Conservation (phyloP, 1,139 yeast genomes). For the Chernovozyma aurita region DNA sequence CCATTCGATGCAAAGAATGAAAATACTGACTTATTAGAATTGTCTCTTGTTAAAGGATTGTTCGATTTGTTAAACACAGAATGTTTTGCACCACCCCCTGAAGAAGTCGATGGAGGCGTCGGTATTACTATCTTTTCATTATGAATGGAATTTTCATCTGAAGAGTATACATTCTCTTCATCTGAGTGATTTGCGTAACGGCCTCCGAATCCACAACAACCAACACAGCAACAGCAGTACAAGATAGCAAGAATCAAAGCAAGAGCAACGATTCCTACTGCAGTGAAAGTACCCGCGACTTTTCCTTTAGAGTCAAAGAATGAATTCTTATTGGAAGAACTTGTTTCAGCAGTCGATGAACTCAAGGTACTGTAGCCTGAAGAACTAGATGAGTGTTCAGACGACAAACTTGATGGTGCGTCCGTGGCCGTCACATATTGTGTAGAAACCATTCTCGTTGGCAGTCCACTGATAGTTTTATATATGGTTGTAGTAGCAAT, state of each 20-base stretch:
- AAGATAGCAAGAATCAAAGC: slow-evolving; percentile 32
- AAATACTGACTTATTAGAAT: slow-evolving; percentile 33
- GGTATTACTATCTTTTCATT: slow-evolving; percentile 17
- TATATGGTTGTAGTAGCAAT: slow-evolving; percentile 14
- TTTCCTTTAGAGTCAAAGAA: slow-evolving; percentile 58
- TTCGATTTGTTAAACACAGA: slow-evolving; percentile 9
- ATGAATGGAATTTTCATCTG: slow-evolving; percentile 25
- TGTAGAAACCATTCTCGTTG: slow-evolving; percentile 19
- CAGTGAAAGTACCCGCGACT: slow-evolving; percentile 72
- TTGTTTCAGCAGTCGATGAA: slow-evolving; percentile 5
- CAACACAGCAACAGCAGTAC: slow-evolving; percentile 36
- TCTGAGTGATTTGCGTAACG: slow-evolving; percentile 31
- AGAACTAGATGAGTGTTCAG: neutral
- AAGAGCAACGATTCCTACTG: slow-evolving; percentile 53
- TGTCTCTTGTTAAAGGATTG: slow-evolving; percentile 26
- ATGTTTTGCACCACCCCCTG: slow-evolving; percentile 4
- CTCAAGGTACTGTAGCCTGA: slow-evolving; percentile 9
- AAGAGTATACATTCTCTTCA: slow-evolving; percentile 35
- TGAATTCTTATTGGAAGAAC: slow-evolving; percentile 15
- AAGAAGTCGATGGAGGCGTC: slow-evolving; percentile 11
- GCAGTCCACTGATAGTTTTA: slow-evolving; percentile 23
- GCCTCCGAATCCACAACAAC: slow-evolving; percentile 13
- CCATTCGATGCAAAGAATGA: slow-evolving; percentile 23
- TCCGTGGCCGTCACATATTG: slow-evolving; percentile 14
- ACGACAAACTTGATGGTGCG: slow-evolving; percentile 3